Conservation (phyloP, 164 flowering plant species). For the Chimonanthus praecox region DNA sequence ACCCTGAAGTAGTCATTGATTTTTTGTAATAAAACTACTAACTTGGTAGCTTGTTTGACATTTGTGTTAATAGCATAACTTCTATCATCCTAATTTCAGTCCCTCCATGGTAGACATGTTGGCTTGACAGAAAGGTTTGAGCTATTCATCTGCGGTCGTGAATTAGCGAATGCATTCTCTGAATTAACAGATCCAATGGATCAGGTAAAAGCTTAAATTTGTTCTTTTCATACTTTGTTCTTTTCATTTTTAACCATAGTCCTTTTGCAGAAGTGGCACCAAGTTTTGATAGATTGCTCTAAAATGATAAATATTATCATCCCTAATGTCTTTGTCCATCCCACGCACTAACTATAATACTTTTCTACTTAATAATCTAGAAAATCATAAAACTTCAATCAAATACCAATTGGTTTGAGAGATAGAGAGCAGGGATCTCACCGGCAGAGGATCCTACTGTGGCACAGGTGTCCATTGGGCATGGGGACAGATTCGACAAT, state of each 20-base stretch:
- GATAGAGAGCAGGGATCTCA: too few relatives aligned
- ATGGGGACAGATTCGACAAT: too few relatives aligned
- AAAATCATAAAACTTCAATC: too few relatives aligned
- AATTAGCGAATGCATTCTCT: slow-evolving; percentile 94
- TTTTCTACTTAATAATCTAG: too few relatives aligned
- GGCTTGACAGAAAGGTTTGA: slow-evolving; percentile 98
- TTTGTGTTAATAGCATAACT: neutral
- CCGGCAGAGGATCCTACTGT: too few relatives aligned
- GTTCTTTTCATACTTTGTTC: neutral
- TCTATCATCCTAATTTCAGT: neutral
- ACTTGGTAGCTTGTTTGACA: neutral
- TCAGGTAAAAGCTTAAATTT: slow-evolving; percentile 46
- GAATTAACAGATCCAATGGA: slow-evolving; percentile 98
- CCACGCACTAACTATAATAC: too few relatives aligned
- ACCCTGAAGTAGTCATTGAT: neutral
- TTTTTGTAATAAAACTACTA: neutral
- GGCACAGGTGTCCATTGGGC: too few relatives aligned
- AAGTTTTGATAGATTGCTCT: too few relatives aligned
- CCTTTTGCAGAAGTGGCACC: neutral
- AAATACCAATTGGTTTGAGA: too few relatives aligned
- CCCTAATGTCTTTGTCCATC: too few relatives aligned
- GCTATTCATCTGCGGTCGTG: slow-evolving; percentile 93
- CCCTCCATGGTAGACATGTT: slow-evolving; percentile 39
- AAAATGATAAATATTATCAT: too few relatives aligned
- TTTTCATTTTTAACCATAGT: neutral